A percentile compares a stretch with the other conserved stretches of the same genome.
Evolutionary conservation across 768 basidiomycete species (phyloP).

Genomic region (Amyloporia xantha): DNA sequence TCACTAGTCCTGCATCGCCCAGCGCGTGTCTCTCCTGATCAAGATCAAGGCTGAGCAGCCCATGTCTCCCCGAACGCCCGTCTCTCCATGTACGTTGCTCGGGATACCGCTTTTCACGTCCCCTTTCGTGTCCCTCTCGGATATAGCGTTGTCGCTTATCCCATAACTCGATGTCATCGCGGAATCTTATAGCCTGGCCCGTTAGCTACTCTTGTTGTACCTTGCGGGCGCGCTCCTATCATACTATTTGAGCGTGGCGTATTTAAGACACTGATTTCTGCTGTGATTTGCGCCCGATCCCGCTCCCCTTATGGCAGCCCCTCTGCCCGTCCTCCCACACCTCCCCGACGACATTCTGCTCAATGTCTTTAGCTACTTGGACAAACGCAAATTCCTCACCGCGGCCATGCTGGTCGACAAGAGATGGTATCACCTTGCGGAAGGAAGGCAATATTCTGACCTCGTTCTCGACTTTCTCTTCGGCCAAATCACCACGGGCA

Average conservation of each 20-base stretch:
- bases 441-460: constrained; percentile 11
- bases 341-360: constrained; percentile 9
- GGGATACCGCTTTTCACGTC: background rate
- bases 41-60: background rate
- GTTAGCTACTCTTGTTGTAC: background rate
- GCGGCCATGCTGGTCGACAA: constrained; percentile 11
- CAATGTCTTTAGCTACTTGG: constrained; percentile 3
- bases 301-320: background rate
- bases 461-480: constrained; percentile 9
- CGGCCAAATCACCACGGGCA: background rate
- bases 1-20: background rate
- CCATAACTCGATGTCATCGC: background rate
- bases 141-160: background rate
- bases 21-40: background rate
- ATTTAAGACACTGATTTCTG: background rate
- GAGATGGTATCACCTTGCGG: constrained; percentile 13
- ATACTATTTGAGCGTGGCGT: background rate
- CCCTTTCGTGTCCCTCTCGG: background rate
- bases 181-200: background rate
- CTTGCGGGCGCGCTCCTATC: background rate
- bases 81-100: background rate
- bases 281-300: background rate
- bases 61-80: background rate
- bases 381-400: background rate
- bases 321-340: background rate